These are phyloP conservation scores for Neospora caninum DNA, from an alignment of 169 alveolate species.

Conservation along the genomic window DNA sequence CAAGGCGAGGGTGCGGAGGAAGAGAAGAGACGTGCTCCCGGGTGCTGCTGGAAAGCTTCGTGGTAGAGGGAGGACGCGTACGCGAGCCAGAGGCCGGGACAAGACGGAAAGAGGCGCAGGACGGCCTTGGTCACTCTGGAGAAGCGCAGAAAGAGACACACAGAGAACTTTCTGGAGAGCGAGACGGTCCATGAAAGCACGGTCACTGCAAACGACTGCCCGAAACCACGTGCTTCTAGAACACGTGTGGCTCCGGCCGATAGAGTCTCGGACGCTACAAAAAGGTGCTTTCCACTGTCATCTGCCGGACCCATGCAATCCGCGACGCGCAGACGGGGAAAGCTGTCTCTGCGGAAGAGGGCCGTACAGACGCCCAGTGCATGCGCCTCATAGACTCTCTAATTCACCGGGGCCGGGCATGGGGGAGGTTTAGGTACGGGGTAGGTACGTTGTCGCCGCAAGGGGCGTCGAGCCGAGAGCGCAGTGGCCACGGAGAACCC, in stretches of 20 bases:
- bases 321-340: no score
- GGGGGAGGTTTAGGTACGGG: neutral
- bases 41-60: neutral
- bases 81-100: conserved; percentile 34
- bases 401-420: neutral
- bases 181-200: no score
- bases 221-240: no score
- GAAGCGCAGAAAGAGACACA: no score
- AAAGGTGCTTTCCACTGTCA: no score
- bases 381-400: neutral
- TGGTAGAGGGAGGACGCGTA: conserved; percentile 32
- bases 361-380: neutral
- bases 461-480: neutral
- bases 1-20: neutral
- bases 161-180: no score
- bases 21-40: neutral
- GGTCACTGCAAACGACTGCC: no score
- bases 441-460: neutral
- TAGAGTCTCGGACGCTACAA: no score
- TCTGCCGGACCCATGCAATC: no score
- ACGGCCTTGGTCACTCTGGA: neutral
- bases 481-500: neutral
- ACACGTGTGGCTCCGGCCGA: no score
- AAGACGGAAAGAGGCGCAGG: neutral
- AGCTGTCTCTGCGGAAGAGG: neutral